Conservation (phyloP, 768 basidiomycete species). For the Lepiota brunneoincarnata region DNA sequence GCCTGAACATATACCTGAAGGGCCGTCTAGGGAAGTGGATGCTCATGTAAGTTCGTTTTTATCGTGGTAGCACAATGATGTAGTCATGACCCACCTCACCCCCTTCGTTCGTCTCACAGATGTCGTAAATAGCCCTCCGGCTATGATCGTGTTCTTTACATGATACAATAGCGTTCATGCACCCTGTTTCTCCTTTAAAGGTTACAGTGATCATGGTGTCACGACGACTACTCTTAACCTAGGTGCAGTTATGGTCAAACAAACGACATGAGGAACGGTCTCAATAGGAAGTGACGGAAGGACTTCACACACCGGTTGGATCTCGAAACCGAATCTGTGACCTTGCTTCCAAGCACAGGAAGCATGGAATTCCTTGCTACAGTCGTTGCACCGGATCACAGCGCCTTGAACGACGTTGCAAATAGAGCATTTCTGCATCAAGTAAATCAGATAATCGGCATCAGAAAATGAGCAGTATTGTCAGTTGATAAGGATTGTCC, state of each 20-base stretch:
- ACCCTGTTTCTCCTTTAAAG: conserved; percentile 77
- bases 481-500: neutral
- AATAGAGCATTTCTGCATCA: conserved; percentile 63
- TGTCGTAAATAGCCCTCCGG: conserved; percentile 70
- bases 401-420: conserved; percentile 76
- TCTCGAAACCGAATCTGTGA: conserved; percentile 89
- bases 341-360: conserved; percentile 89
- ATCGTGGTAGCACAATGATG: neutral
- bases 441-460: neutral
- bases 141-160: conserved; percentile 75
- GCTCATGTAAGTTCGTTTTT: neutral
- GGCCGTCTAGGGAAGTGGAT: conserved; percentile 58
- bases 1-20: conserved; percentile 83
- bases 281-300: neutral
- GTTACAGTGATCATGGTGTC: conserved; percentile 63
- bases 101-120: conserved; percentile 82
- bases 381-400: conserved; percentile 82
- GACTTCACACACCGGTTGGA: conserved; percentile 62
- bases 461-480: neutral
- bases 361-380: conserved; percentile 76
- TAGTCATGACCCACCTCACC: conserved; percentile 59
- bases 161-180: conserved; percentile 73
- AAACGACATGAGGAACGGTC: neutral
- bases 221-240: conserved; percentile 79
- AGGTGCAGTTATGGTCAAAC: conserved; percentile 3